Base-by-base conservation (phyloP, 202 grass and related monocot genomes). In the Panicum hallii region DNA sequence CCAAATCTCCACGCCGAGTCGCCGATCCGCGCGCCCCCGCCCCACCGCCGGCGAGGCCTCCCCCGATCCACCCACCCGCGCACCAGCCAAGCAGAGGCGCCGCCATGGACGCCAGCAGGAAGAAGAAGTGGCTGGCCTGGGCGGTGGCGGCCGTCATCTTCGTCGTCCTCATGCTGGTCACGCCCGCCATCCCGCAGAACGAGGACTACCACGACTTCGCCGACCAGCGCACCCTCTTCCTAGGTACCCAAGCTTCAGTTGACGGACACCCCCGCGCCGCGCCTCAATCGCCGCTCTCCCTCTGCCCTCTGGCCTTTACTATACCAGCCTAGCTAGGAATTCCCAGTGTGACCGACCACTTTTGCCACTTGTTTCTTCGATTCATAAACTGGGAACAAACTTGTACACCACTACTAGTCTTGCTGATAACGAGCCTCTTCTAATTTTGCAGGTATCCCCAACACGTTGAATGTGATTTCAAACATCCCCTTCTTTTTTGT, bases 181-280 rank as follows among this genome's bases (percentile, higher is more conserved):
- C 95, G 11, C 95, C 95, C 46, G 90, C 88, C 79, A 98, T 95
- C 79, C 95, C 93, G 64, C 95, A 98, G 85, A 46, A 92, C 57
- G 80, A 98, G 87, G 91, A 83, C 46, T 98, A 98, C 86, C 95
- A 98, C 89, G 43, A 93, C 88, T 98, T 98, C 78, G 95, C 95
- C 22, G 95, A 95, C 86, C 91, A 95, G 34, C 88, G 95, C 54
- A 23, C 36, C 15, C 88, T 98, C 47, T 90, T 98, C 80, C 86
- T 95, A 68, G 95, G 36, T 38, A 11, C 42, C 30, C 8, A n/a
- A 12, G 47, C 47, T 12, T 49, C 54, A n/a, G 54, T n/a, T 8
- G 7, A 2, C 7, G 19, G 19, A 17, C 13, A 5, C 15, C 15
- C 50, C 5, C 50, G 6, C 43, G 43, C 13, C 9, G 47, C 17